Conservation (phyloP, 2,329 filamentous ascomycete genomes). For the Paracamarosporium sp. region DNA sequence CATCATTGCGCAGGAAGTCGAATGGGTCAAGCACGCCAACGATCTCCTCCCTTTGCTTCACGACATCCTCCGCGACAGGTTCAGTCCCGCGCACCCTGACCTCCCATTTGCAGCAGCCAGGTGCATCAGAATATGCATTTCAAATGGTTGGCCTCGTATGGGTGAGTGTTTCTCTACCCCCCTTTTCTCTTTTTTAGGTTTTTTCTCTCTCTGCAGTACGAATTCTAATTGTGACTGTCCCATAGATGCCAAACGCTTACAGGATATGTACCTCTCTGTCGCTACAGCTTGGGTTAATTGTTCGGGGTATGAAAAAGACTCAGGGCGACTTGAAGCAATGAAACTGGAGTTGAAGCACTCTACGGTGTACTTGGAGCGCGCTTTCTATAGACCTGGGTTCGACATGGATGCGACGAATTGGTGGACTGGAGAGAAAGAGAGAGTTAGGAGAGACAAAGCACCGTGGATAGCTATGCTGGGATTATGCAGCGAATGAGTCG, state of each 20-base stretch:
- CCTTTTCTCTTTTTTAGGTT: too few relatives aligned
- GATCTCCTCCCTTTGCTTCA: conserved; percentile 72
- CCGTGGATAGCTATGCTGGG: conserved; percentile 2
- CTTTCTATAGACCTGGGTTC: neutral
- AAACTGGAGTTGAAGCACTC: neutral
- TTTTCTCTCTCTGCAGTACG: neutral
- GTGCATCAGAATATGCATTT: neutral
- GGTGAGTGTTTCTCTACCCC: neutral
- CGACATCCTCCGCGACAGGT: conserved; percentile 65
- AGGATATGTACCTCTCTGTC: conserved; percentile 1
- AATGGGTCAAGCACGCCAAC: conserved; percentile 72
- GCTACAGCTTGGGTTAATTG: conserved; percentile 5
- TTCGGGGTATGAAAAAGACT: neutral
- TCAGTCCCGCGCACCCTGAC: conserved; percentile 47
- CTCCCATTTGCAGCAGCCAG: neutral
- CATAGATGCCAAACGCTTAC: neutral
- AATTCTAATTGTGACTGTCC: neutral
- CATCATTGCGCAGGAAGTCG: conserved; percentile 65
- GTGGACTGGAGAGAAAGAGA: conserved; percentile 1
- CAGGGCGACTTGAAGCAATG: neutral
- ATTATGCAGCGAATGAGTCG: neutral
- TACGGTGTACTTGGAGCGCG: neutral
- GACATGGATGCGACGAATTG: neutral
- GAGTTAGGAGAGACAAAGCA: neutral
- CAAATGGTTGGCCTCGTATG: conserved; percentile 5